Conservation (phyloP, 208 protist species). For the Tritrichomonas foetus region DNA sequence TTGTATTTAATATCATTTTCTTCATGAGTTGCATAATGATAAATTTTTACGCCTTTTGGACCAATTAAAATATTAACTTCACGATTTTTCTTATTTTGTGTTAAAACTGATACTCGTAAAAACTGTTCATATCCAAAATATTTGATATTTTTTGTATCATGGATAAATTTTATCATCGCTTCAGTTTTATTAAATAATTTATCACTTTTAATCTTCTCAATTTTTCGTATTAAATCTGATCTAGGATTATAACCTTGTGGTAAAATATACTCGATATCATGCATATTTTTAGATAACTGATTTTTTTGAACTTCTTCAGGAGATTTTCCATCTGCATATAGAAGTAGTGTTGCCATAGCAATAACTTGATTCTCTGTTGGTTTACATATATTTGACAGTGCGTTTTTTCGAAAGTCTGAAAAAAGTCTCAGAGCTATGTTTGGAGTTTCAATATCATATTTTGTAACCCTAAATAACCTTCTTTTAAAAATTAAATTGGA, state of each 20-base stretch:
- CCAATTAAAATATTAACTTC: neutral
- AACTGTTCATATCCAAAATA: neutral
- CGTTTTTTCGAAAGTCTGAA: neutral
- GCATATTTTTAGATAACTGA: neutral
- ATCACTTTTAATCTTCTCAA: neutral
- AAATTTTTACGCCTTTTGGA: neutral
- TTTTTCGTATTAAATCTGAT: neutral
- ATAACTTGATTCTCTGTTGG: neutral
- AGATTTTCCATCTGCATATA: neutral
- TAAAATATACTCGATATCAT: neutral
- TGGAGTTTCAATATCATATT: neutral
- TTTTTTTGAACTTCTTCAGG: neutral
- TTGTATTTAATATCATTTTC: neutral
- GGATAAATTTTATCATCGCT: neutral
- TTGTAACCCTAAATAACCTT: neutral
- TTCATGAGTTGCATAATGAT: neutral
- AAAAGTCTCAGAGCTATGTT: neutral
- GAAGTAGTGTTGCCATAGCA: neutral
- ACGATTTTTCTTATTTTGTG: neutral
- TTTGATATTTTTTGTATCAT: neutral
- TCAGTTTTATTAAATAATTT: neutral
- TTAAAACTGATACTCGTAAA: neutral
- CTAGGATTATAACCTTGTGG: neutral
- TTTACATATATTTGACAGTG: neutral
- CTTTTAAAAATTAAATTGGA: neutral